Conservation (phyloP, 139 green algal genomes). For the Mesotaenium endlicherianum region DNA sequence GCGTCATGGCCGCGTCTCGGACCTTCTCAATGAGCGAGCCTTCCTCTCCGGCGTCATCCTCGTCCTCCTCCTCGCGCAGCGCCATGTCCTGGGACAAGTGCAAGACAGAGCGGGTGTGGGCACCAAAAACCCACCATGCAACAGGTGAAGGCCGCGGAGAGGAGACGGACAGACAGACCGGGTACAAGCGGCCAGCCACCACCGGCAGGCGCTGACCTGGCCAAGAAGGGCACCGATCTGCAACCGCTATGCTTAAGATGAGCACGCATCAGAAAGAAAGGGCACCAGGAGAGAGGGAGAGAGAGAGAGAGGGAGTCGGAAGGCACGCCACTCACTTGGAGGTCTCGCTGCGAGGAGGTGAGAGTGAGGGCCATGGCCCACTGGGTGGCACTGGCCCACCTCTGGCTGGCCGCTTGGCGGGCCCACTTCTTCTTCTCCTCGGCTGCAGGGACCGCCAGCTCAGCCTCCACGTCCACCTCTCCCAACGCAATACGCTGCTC, state of each 20-base stretch:
- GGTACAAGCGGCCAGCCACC: background rate
- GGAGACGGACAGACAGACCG: background rate
- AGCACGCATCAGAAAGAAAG: background rate
- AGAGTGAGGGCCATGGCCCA: conserved; percentile 35
- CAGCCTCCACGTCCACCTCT: conserved; percentile 18
- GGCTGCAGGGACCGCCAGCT: background rate
- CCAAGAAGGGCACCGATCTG: background rate
- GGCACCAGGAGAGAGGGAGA: background rate
- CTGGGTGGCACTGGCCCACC: conserved; percentile 26
- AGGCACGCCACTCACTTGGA: background rate
- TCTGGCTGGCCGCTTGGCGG: background rate
- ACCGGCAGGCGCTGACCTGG: background rate
- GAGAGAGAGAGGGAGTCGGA: background rate
- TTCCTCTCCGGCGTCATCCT: background rate
- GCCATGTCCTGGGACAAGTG: background rate
- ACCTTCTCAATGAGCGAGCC: conserved; percentile 14
- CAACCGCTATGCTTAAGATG: background rate
- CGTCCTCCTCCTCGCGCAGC: background rate
- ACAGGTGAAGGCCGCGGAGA: background rate
- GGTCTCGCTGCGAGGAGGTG: conserved; percentile 19
- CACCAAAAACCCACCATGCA: background rate
- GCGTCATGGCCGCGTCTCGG: conserved; percentile 9
- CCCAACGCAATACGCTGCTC: conserved; percentile 18
- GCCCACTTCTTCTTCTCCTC: conserved; percentile 10
- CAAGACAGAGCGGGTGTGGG: background rate